phyloP scores from a whole-genome alignment of 1,139 yeast species.

The Geotrichum aggregatum region DNA sequence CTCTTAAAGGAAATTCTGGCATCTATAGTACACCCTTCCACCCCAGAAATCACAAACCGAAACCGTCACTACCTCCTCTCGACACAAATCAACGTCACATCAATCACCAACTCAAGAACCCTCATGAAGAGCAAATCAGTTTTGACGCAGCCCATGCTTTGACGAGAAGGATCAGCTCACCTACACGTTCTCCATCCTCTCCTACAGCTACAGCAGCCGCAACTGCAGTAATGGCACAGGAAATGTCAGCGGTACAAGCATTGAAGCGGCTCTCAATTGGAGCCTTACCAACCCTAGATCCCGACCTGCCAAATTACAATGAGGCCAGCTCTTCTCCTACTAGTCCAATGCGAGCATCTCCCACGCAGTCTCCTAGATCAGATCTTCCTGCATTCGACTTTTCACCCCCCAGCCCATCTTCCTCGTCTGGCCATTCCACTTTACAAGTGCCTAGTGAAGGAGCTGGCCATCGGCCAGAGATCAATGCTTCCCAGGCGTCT shows the following conservation, averaged over 20 bases:
- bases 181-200: conserved; percentile 8
- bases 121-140: conserved; percentile 1
- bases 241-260: conserved; percentile 46
- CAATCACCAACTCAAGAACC: conserved; percentile 1
- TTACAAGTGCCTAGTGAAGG: conserved; percentile 7
- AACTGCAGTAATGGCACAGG: conserved; percentile 47
- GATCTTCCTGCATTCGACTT: conserved; percentile 14
- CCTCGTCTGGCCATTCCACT: no score
- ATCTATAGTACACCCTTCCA: neutral
- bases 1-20: conserved; percentile 1
- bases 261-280: conserved; percentile 48
- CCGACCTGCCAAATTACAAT: conserved; percentile 41
- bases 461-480: conserved; percentile 10
- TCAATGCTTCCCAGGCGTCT: conserved; percentile 33
- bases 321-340: conserved; percentile 7
- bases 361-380: conserved; percentile 13
- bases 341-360: neutral
- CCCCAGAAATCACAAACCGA: neutral
- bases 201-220: conserved; percentile 22
- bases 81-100: conserved; percentile 3
- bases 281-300: conserved; percentile 43
- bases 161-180: conserved; percentile 1
- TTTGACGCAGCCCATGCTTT: neutral
- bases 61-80: conserved; percentile 4
- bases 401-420: neutral